These are phyloP conservation scores for Wickerhamomyces bisporus DNA, from an alignment of 805 yeast genomes.

Conservation along the genomic window DNA sequence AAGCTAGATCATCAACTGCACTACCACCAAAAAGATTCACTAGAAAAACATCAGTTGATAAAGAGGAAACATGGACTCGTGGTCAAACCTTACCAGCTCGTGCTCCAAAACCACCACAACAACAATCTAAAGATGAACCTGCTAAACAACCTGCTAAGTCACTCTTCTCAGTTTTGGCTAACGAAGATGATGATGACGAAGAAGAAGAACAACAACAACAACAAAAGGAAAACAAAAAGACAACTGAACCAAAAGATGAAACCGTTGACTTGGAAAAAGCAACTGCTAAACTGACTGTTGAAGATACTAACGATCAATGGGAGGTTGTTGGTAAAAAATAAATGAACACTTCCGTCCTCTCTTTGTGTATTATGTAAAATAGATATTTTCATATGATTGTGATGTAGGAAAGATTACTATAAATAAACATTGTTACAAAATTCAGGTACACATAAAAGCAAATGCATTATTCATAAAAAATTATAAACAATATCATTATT, in stretches of 20 bases:
- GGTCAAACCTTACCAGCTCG: slow-evolving; percentile 22
- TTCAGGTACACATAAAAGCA: no score
- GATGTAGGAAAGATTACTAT: no score
- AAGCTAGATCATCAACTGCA: slow-evolving; percentile 24
- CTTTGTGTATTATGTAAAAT: slow-evolving; percentile 1
- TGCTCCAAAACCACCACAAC: slow-evolving; percentile 6
- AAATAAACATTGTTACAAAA: no score
- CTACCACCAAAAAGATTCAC: slow-evolving; percentile 21
- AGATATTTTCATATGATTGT: not conserved
- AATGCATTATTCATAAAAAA: no score
- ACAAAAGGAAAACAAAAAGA: slow-evolving; percentile 13
- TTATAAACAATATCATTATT: no score
- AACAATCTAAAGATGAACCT: slow-evolving; percentile 9
- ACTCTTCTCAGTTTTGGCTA: slow-evolving; percentile 43
- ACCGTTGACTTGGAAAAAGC: slow-evolving; percentile 31
- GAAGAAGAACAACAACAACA: slow-evolving; percentile 21
- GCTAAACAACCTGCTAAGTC: slow-evolving; percentile 33
- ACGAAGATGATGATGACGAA: slow-evolving; percentile 49
- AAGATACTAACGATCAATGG: slow-evolving; percentile 35
- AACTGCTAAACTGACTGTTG: slow-evolving; percentile 35
- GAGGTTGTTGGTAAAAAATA: slow-evolving; percentile 39
- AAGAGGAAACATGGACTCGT: slow-evolving; percentile 18
- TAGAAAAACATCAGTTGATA: slow-evolving; percentile 23
- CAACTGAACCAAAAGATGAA: slow-evolving; percentile 13
- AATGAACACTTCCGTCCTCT: no score